Evolutionary conservation across 176 grass and related monocot species (phyloP), one percentile per base, ranked within the genome.

Genomic region (Aegilops longissima): DNA sequence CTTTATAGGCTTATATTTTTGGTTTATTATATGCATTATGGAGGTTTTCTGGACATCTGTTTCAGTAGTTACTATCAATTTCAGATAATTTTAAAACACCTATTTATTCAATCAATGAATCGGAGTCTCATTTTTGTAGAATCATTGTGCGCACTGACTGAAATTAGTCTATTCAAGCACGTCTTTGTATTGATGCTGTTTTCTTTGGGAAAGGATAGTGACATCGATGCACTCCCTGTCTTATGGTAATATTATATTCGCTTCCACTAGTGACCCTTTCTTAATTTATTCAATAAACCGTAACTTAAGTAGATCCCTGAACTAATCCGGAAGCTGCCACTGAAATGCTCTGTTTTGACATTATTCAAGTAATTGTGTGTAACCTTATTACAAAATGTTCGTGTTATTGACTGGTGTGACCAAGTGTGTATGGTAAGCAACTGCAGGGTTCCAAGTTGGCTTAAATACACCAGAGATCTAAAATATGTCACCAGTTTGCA

Each of bases 181-280:
- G 62, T 24, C 78, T 34, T 70, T 86, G 82, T 89, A 86, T 70
- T 56, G 16, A 80, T 56, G 8, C 51, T 74, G 30, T 83, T 86
- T 74, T 44, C 8, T 86, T 65, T 77, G 70, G 34, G 79, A 79
- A 86, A 83, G 59, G 83, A 86, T 49, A 81, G 86, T 4, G 51
- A 85, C 82, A 63, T 88, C 5, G 51, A 35, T 70, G 69, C 89
- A 76, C 84, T 74, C 85, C 75, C 75, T 80, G 35, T 80, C 63
- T 31, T 63, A n/a, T 77, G n/a, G 29, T 17, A 42, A 36, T 88
- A 64, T 80, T 84, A 64, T 88, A 85, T 70, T 88, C 9, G 36
- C 70, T 84, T 84, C 49, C 62, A 70, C 80, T 84, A 70, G 76
- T 20, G 58, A 42, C 79, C 35, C n/a, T 79, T 51, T 79, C 52